phyloP scores from a whole-genome alignment of 345 rosid species.

The Diplotaxis tenuifolia region DNA sequence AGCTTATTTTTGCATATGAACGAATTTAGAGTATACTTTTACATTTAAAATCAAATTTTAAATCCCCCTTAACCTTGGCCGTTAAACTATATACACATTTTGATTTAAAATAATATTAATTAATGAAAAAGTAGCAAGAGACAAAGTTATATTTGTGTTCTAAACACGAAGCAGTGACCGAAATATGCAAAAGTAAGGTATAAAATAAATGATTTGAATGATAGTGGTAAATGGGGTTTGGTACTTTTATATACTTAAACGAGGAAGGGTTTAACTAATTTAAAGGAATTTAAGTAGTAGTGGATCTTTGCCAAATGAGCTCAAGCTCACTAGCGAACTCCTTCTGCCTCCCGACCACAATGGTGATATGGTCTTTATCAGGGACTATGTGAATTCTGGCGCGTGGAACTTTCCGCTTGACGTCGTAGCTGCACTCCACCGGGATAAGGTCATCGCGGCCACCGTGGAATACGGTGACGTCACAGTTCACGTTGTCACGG shows the following conservation, averaged over 20 bases:
- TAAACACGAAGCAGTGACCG: neutral
- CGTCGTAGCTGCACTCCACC: conserved; percentile 74
- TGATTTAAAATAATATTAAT: neutral
- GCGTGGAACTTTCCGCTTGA: conserved; percentile 61
- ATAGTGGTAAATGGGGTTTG: conserved; percentile 11
- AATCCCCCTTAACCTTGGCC: no score
- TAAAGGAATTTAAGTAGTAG: conserved; percentile 23
- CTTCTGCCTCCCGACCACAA: conserved; percentile 85
- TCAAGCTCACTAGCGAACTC: conserved; percentile 82
- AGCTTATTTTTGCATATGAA: no score
- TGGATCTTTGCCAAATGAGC: conserved; percentile 63
- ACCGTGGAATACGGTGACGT: conserved; percentile 79
- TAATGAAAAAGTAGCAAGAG: neutral
- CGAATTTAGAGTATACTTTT: no score
- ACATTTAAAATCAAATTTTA: no score
- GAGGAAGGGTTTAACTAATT: conserved; percentile 1
- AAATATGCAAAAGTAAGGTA: conserved; percentile 12
- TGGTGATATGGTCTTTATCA: conserved; percentile 85
- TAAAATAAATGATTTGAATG: conserved; percentile 23
- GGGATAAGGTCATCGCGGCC: conserved; percentile 81
- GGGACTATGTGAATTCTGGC: conserved; percentile 69
- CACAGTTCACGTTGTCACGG: conserved; percentile 59
- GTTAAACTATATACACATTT: no score
- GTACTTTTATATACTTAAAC: conserved; percentile 26
- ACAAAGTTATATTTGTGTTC: conserved; percentile 1